Conservation (phyloP, 768 basidiomycete species). For the Fomitopsis serialis region DNA sequence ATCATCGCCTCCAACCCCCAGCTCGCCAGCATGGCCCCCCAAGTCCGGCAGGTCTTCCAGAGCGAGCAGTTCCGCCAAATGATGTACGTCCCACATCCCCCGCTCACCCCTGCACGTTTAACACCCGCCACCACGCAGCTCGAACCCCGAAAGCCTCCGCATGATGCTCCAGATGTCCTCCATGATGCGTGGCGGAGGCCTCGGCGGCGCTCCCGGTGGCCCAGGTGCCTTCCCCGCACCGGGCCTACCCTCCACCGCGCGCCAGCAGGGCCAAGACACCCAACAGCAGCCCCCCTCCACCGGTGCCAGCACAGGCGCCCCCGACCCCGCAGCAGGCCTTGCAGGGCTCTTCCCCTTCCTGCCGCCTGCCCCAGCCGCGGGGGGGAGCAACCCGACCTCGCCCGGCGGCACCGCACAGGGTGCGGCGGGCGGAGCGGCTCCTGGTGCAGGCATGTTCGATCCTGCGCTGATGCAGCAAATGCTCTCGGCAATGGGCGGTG, state of each 20-base stretch:
- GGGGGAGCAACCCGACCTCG: background rate
- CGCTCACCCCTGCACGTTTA: slow-evolving; percentile 1
- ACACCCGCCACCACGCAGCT: slow-evolving; percentile 30
- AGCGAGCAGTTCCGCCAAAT: slow-evolving; percentile 70
- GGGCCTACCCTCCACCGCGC: slow-evolving; percentile 40
- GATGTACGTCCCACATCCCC: slow-evolving; percentile 40
- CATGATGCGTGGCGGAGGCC: slow-evolving; percentile 40
- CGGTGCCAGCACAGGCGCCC: slow-evolving; percentile 2
- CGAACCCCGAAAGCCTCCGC: slow-evolving; percentile 74
- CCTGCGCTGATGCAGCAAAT: slow-evolving; percentile 42
- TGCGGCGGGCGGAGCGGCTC: slow-evolving; percentile 23
- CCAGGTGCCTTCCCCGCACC: slow-evolving; percentile 52
- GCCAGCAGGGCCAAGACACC: slow-evolving; percentile 15
- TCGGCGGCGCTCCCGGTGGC: slow-evolving; percentile 21
- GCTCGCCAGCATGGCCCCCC: slow-evolving; percentile 68
- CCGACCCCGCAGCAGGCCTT: background rate
- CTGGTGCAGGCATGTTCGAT: slow-evolving; percentile 30
- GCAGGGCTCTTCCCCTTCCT: slow-evolving; percentile 13
- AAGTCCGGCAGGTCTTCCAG: slow-evolving; percentile 74
- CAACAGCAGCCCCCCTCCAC: slow-evolving; percentile 18
- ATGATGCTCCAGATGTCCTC: slow-evolving; percentile 72
- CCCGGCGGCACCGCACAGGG: slow-evolving; percentile 16
- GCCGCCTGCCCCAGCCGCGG: slow-evolving; percentile 14
- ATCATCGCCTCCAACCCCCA: slow-evolving; percentile 81
- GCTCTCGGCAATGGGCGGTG: slow-evolving; percentile 27